A percentile compares a stretch with the other conserved stretches of the same genome.
These are phyloP conservation scores for Leptographium galeiforme DNA, from an alignment of 2,329 filamentous ascomycete species.

Conservation along the genomic window DNA sequence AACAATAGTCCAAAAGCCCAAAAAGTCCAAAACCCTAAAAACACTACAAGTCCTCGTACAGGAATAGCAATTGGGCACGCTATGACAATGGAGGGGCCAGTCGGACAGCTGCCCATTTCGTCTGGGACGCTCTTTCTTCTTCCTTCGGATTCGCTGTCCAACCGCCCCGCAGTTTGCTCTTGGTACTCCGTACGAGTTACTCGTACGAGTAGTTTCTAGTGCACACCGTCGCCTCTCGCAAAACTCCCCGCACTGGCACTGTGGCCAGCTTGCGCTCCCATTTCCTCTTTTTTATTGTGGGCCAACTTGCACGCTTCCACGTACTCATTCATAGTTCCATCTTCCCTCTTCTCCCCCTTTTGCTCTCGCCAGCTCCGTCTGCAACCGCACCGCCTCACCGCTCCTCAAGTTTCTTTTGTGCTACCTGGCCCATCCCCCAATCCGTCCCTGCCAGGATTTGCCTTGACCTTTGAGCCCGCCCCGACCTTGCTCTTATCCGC, in stretches of 20 bases:
- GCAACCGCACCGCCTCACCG: background rate
- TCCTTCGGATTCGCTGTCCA: background rate
- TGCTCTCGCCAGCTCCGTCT: background rate
- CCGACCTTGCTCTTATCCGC: background rate
- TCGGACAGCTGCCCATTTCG: no score
- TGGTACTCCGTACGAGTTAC: background rate
- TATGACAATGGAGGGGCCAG: no score
- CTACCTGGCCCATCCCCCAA: background rate
- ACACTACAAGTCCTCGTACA: no score
- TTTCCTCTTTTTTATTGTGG: background rate
- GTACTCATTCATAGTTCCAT: background rate
- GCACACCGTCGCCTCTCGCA: background rate
- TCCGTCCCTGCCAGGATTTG: background rate
- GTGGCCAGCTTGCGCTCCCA: background rate
- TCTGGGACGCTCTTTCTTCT: background rate
- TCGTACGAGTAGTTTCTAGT: background rate
- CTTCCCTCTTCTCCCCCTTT: background rate
- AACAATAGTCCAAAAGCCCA: no score
- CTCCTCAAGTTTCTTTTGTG: background rate
- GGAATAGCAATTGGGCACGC: no score
- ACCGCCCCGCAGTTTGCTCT: background rate
- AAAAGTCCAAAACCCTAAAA: no score
- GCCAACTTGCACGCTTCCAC: background rate
- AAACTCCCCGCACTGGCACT: background rate
- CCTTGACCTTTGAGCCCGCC: background rate